A percentile compares a stretch with the other conserved stretches of the same genome.
Conservation (phyloP, 352 stramenopile species). For the Globisporangium nunn region DNA sequence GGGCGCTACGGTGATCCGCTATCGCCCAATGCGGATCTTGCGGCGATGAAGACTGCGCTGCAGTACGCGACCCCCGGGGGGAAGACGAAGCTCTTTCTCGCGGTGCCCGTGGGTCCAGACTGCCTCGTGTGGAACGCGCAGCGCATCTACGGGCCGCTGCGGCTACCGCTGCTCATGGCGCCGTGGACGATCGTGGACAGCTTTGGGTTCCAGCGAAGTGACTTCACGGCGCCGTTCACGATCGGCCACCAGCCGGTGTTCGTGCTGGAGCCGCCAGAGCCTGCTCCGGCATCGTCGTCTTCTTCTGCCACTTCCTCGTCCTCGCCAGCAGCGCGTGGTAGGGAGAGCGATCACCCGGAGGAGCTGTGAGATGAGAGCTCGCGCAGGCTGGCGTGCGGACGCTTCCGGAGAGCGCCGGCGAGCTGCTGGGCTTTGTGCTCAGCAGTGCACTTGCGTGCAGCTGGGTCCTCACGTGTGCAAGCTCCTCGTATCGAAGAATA, state of each 20-base stretch:
- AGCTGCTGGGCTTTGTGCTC: too few species aligned
- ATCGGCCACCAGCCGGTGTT: constrained; percentile 27
- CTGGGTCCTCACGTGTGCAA: too few species aligned
- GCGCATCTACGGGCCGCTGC: constrained; percentile 39
- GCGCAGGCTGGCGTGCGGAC: too few species aligned
- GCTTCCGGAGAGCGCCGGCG: too few species aligned
- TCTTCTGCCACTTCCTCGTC: not conserved
- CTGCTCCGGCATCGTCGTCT: not conserved
- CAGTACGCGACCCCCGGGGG: constrained; percentile 16
- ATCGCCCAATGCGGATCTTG: constrained; percentile 45
- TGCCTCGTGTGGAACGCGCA: constrained; percentile 49
- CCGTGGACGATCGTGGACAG: constrained; percentile 31
- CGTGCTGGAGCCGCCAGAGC: constrained; percentile 16
- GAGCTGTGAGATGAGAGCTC: not conserved
- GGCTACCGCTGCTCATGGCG: constrained; percentile 39
- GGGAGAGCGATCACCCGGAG: not conserved
- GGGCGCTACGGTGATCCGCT: constrained; percentile 63
- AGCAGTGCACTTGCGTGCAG: too few species aligned
- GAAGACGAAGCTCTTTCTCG: constrained; percentile 25
- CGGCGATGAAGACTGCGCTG: constrained; percentile 29
- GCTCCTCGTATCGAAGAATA: too few species aligned
- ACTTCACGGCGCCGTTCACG: constrained; percentile 27
- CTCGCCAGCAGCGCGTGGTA: not conserved
- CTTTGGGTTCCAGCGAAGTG: constrained; percentile 22
- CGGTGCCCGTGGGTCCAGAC: constrained; percentile 43